These are phyloP conservation scores for Vittaforma corneae DNA, from an alignment of 371 early-diverging fungal genomes.

Conservation along the genomic window DNA sequence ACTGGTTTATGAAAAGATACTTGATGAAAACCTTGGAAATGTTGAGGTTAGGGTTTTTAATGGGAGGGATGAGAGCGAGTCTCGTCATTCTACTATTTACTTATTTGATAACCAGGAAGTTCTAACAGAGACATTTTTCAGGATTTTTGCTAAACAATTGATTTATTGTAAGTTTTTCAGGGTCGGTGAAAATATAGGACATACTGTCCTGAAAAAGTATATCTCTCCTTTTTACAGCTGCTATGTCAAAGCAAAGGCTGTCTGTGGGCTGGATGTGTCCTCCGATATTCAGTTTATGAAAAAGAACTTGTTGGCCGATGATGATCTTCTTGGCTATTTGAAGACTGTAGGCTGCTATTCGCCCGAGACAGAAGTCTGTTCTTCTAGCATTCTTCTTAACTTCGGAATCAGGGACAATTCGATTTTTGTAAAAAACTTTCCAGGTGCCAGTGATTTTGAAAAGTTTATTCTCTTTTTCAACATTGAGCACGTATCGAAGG, in stretches of 20 bases:
- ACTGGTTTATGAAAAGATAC: constrained; percentile 35
- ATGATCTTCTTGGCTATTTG: constrained; percentile 45
- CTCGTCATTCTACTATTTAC: neutral
- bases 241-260: constrained; percentile 42
- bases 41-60: constrained; percentile 16
- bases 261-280: constrained; percentile 31
- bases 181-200: constrained; percentile 11
- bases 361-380: neutral
- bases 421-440: constrained; percentile 35
- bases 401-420: constrained; percentile 31
- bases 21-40: constrained; percentile 30
- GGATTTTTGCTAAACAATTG: constrained; percentile 29
- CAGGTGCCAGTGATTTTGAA: constrained; percentile 26
- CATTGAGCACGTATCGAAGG: constrained; percentile 12
- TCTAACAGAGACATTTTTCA: constrained; percentile 6
- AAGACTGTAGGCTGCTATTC: constrained; percentile 16
- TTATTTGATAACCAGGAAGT: constrained; percentile 5
- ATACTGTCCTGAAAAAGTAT: constrained; percentile 13
- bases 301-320: constrained; percentile 25
- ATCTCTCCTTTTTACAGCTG: constrained; percentile 8
- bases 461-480: constrained; percentile 45
- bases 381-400: constrained; percentile 25
- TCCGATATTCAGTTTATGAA: constrained; percentile 30
- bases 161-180: constrained; percentile 17
- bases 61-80: neutral